Conservation (phyloP, 129 eudicot species). For the Centella asiatica region DNA sequence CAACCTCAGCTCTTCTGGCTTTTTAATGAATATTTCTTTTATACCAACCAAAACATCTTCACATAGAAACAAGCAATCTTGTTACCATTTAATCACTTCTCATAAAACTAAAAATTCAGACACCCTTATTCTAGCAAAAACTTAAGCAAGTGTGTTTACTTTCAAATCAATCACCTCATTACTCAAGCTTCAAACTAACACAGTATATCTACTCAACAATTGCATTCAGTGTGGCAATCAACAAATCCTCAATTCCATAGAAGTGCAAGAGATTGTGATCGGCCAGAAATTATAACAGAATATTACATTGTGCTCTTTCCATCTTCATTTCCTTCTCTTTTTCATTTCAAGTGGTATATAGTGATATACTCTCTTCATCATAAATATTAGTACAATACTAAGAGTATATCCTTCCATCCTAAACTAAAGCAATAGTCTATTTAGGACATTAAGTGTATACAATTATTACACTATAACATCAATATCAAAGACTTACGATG, state of each 20-base stretch:
- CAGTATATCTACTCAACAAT: neutral
- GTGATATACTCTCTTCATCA: neutral
- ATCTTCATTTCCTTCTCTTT: neutral
- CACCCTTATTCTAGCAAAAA: neutral
- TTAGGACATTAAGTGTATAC: neutral
- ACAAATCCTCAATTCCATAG: neutral
- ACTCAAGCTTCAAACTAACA: neutral
- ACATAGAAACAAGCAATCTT: constrained; percentile 10
- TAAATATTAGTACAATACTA: too few species aligned
- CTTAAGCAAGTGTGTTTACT: neutral
- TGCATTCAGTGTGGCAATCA: neutral
- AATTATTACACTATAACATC: neutral
- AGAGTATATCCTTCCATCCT: too few species aligned
- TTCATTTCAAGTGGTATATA: neutral
- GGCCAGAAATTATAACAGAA: too few species aligned
- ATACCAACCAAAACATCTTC: constrained; percentile 83
- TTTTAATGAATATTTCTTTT: constrained; percentile 54
- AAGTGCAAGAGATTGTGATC: too few species aligned
- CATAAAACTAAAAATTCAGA: neutral
- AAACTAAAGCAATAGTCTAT: neutral
- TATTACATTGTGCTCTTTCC: neutral
- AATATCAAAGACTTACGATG: neutral
- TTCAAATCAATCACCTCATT: neutral
- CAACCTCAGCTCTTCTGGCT: constrained; percentile 68
- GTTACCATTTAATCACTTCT: constrained; percentile 10